Conservation (phyloP, 1,139 yeast genomes). For the Yamadazyma dushanensis region DNA sequence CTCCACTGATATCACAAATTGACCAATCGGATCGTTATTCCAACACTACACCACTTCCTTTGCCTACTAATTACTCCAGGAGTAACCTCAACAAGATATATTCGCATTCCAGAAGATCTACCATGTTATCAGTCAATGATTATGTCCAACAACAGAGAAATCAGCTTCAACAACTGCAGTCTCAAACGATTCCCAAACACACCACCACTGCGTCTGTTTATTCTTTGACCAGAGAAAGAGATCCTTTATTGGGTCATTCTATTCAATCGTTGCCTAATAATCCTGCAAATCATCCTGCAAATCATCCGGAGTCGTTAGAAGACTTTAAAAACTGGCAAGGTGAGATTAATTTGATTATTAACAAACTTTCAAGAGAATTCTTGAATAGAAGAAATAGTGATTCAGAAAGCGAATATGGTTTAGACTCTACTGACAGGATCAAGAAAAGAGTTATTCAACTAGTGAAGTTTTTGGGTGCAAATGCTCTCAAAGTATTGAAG, state of each 20-base stretch:
- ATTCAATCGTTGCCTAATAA: conserved; percentile 14
- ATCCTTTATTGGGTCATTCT: conserved; percentile 9
- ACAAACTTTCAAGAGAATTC: conserved; percentile 40
- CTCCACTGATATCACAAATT: conserved; percentile 40
- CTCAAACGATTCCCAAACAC: conserved; percentile 8
- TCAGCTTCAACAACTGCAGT: conserved; percentile 20
- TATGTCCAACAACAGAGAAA: conserved; percentile 38
- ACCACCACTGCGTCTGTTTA: conserved; percentile 12
- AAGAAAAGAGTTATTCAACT: conserved; percentile 25
- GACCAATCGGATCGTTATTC: conserved; percentile 39
- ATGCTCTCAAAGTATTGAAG: conserved; percentile 30
- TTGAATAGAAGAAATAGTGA: conserved; percentile 18
- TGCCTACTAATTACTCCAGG: conserved; percentile 20
- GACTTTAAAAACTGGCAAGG: conserved; percentile 49
- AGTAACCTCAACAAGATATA: conserved; percentile 44
- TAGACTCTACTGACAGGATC: conserved; percentile 26
- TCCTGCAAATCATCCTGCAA: conserved; percentile 4
- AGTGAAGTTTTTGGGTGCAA: conserved; percentile 29
- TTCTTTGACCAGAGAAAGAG: conserved; percentile 14
- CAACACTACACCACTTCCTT: conserved; percentile 34
- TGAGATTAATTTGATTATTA: conserved; percentile 43
- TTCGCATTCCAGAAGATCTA: conserved; percentile 45
- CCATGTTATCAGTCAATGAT: conserved; percentile 40
- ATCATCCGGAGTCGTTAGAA: conserved; percentile 21
- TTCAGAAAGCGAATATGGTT: conserved; percentile 16